Conservation (phyloP, 768 basidiomycete species). For the Tylopilus plumbeoviolaceoides region DNA sequence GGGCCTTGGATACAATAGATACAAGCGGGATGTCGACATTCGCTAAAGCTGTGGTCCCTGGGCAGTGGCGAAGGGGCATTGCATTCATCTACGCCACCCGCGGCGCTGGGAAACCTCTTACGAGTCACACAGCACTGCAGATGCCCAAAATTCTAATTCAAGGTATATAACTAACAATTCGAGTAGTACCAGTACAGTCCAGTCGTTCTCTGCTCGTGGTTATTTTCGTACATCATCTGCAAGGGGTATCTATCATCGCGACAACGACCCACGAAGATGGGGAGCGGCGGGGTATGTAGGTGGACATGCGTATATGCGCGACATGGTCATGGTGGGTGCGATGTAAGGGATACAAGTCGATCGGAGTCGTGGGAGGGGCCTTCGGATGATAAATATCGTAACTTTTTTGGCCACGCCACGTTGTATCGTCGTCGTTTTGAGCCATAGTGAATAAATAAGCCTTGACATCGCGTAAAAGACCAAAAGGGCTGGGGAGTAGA, state of each 20-base stretch:
- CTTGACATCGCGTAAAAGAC: conserved; percentile 20
- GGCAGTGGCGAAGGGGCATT: conserved; percentile 15
- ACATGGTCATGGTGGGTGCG: conserved; percentile 16
- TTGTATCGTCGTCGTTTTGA: conserved; percentile 27
- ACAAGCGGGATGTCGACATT: conserved; percentile 10
- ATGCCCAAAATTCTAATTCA: conserved; percentile 33
- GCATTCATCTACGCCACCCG: conserved; percentile 14
- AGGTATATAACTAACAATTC: conserved; percentile 35
- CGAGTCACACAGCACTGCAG: not conserved
- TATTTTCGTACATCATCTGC: conserved; percentile 24
- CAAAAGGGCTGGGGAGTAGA: conserved; percentile 10
- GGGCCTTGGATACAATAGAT: conserved; percentile 8
- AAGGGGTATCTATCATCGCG: conserved; percentile 33
- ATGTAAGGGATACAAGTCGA: conserved; percentile 29
- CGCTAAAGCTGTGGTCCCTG: conserved; percentile 21
- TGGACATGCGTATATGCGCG: conserved; percentile 23
- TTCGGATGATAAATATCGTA: conserved; percentile 24
- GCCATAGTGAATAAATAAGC: conserved; percentile 30
- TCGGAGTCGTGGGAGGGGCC: conserved; percentile 5
- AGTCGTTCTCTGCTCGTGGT: conserved; percentile 24
- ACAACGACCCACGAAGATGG: conserved; percentile 23
- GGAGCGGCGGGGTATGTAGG: conserved; percentile 13
- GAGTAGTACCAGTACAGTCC: conserved; percentile 32
- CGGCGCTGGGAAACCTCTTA: not conserved
- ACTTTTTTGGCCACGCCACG: conserved; percentile 21